A percentile compares a stretch with the other conserved stretches of the same genome.
Conservation (phyloP, 2,329 filamentous ascomycete genomes). For the Aspergillus glaucus region DNA sequence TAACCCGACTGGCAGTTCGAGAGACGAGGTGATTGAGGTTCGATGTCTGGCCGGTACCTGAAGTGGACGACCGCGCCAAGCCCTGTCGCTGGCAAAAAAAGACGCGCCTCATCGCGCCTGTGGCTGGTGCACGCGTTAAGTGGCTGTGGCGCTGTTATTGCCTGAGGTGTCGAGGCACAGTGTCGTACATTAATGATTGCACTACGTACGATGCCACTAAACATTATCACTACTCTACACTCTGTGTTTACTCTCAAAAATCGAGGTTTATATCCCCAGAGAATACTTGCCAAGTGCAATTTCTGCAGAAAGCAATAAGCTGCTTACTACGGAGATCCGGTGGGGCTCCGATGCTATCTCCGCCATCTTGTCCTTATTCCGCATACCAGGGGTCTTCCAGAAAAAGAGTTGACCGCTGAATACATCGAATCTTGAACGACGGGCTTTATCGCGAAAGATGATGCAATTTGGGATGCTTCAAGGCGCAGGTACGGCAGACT, state of each 20-base stretch:
- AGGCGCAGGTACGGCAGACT: constrained; percentile 18
- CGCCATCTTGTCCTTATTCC: not conserved
- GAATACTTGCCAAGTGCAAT: too few relatives aligned
- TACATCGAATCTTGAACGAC: not conserved
- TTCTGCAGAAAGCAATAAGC: too few relatives aligned
- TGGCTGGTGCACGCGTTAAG: constrained; percentile 30
- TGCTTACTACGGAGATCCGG: constrained; percentile 5
- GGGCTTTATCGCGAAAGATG: not conserved
- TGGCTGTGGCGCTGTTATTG: constrained; percentile 18
- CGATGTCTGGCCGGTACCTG: not conserved
- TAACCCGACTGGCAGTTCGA: not conserved
- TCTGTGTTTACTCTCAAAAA: too few relatives aligned
- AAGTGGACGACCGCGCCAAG: constrained; percentile 14
- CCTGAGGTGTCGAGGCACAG: constrained; percentile 15
- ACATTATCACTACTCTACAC: too few relatives aligned
- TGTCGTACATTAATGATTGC: too few relatives aligned
- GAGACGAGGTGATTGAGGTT: not conserved
- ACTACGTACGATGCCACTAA: too few relatives aligned
- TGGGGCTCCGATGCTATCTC: constrained; percentile 9
- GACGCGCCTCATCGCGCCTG: constrained; percentile 16
- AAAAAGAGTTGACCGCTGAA: not conserved
- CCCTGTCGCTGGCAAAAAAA: constrained; percentile 7
- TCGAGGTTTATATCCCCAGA: too few relatives aligned
- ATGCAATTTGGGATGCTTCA: constrained; percentile 22
- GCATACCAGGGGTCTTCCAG: too few relatives aligned